Percentiles rank a stretch among this genome's conserved stretches.
These are phyloP conservation scores for Penicillium herquei DNA, from an alignment of 495 filamentous ascomycete genomes.

Conservation along the genomic window DNA sequence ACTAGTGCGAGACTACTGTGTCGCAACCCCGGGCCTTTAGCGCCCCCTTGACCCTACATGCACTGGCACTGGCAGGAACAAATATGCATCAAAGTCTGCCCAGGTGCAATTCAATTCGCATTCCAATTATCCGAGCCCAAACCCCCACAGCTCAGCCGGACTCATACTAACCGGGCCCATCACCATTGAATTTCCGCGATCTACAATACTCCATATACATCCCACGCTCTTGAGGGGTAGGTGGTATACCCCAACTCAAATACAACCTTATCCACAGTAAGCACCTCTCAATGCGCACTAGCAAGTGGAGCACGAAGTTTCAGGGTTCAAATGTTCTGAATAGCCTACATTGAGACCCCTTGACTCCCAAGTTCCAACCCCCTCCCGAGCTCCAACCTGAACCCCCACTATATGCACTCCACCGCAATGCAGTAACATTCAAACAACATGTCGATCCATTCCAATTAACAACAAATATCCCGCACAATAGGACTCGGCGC, in stretches of 20 bases:
- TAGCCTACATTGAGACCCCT: not conserved
- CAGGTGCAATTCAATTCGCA: not conserved
- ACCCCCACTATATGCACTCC: not conserved
- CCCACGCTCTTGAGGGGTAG: not conserved
- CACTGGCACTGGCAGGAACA: too few species aligned
- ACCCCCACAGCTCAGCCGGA: not conserved
- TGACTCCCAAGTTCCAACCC: constrained; percentile 1
- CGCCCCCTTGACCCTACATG: too few species aligned
- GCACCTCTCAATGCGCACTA: not conserved
- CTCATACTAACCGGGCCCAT: not conserved
- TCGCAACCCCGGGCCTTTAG: too few species aligned
- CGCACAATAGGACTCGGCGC: constrained; percentile 3
- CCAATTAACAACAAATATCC: constrained; percentile 7
- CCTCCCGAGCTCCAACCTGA: not conserved
- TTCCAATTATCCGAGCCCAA: not conserved
- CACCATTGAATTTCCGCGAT: not conserved
- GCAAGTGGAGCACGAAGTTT: not conserved
- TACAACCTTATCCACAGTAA: not conserved
- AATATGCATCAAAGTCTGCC: too few species aligned
- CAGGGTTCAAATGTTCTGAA: not conserved
- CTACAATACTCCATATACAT: not conserved
- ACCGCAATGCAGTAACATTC: not conserved
- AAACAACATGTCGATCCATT: constrained; percentile 18
- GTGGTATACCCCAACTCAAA: not conserved
- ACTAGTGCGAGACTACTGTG: too few species aligned